These are phyloP conservation scores for Phytophthora citrophthora DNA, from an alignment of 352 stramenopile genomes.

Conservation along the genomic window DNA sequence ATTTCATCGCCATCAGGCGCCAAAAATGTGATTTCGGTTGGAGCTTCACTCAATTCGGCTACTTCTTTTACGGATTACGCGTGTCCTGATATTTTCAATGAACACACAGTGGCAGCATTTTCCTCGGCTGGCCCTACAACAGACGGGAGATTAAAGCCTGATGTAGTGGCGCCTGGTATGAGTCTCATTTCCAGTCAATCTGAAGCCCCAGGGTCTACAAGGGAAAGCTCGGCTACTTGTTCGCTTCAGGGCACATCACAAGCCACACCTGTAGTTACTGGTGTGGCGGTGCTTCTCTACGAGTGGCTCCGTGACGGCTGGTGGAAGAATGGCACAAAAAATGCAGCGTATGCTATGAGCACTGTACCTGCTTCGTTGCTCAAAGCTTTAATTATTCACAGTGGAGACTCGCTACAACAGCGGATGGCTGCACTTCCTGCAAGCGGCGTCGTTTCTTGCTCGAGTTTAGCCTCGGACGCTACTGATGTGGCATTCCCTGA, in stretches of 20 bases:
- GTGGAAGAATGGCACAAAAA: slow-evolving; percentile 72
- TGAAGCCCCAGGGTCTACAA: slow-evolving; percentile 54
- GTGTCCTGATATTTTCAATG: slow-evolving; percentile 74
- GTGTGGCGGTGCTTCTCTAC: slow-evolving; percentile 73
- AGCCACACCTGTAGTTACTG: slow-evolving; percentile 76
- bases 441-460: slow-evolving; percentile 61
- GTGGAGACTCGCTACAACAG: slow-evolving; percentile 57
- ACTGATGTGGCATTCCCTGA: slow-evolving; percentile 61
- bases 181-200: slow-evolving; percentile 79
- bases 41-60: slow-evolving; percentile 73
- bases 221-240: slow-evolving; percentile 62
- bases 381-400: slow-evolving; percentile 87
- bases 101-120: slow-evolving; percentile 83
- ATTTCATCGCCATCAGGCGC: slow-evolving; percentile 84
- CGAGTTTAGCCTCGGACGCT: slow-evolving; percentile 32
- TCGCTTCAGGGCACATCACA: slow-evolving; percentile 83
- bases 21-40: slow-evolving; percentile 88
- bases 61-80: slow-evolving; percentile 51
- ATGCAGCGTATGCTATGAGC: slow-evolving; percentile 59
- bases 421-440: slow-evolving; percentile 48
- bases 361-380: slow-evolving; percentile 72
- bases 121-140: slow-evolving; percentile 81
- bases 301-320: slow-evolving; percentile 84
- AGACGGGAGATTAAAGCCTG: slow-evolving; percentile 88
- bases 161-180: slow-evolving; percentile 88